Conservation (phyloP, 2,329 filamentous ascomycete species). For the Penicillium freii region DNA sequence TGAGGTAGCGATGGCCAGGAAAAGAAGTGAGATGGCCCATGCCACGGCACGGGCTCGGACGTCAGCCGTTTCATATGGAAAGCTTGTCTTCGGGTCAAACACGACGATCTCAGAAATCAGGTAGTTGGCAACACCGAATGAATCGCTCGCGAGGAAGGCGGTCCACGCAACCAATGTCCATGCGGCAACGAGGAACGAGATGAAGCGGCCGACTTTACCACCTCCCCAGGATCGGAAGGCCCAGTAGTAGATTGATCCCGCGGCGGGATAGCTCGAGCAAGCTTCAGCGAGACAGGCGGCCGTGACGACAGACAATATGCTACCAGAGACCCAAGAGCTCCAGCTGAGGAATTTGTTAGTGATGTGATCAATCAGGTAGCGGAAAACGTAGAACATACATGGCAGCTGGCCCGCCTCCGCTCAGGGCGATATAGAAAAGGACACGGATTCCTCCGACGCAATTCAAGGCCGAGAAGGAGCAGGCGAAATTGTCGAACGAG, state of each 20-base stretch:
- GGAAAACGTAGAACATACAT: constrained; percentile 14
- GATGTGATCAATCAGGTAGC: not conserved
- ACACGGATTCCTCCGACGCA: constrained; percentile 31
- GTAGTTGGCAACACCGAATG: constrained; percentile 29
- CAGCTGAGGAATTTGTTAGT: constrained; percentile 6
- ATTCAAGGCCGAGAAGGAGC: constrained; percentile 30
- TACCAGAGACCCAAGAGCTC: constrained; percentile 27
- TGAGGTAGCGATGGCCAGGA: constrained; percentile 31
- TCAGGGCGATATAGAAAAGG: constrained; percentile 30
- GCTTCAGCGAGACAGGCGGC: constrained; percentile 33
- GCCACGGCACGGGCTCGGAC: constrained; percentile 46
- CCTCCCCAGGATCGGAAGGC: constrained; percentile 31
- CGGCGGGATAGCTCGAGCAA: constrained; percentile 32
- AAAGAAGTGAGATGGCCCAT: constrained; percentile 42
- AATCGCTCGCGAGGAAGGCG: constrained; percentile 30
- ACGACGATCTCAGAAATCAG: constrained; percentile 40
- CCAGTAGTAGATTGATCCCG: constrained; percentile 35
- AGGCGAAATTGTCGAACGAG: constrained; percentile 29
- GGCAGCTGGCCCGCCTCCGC: constrained; percentile 26
- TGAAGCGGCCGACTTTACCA: constrained; percentile 32
- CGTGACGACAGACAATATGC: constrained; percentile 27
- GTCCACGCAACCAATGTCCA: constrained; percentile 59
- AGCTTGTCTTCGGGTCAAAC: constrained; percentile 37
- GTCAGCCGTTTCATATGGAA: constrained; percentile 39
- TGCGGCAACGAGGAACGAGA: constrained; percentile 52